Conservation (phyloP, 2,329 filamentous ascomycete species). For the Paradendryphiella salina region DNA sequence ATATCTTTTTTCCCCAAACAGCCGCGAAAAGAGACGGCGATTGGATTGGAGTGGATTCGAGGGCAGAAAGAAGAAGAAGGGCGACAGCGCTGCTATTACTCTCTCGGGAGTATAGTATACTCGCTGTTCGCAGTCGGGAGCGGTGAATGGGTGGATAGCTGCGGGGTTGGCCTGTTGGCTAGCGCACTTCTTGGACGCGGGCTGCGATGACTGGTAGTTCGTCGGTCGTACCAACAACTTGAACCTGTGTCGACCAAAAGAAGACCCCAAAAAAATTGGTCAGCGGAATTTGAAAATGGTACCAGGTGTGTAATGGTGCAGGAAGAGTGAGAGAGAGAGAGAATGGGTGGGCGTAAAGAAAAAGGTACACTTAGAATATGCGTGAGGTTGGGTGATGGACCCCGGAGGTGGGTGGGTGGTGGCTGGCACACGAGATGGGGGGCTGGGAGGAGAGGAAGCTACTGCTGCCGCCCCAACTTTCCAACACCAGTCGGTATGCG, state of each 20-base stretch:
- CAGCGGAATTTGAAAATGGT: slow-evolving; percentile 14
- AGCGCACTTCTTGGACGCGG: slow-evolving; percentile 13
- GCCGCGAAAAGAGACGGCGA: slow-evolving; percentile 10
- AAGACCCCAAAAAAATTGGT: slow-evolving; percentile 10
- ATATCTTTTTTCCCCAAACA: slow-evolving; percentile 1
- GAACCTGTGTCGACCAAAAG: background rate
- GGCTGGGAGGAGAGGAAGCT: slow-evolving; percentile 15
- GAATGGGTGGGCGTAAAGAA: slow-evolving; percentile 30
- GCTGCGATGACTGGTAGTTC: slow-evolving; percentile 7
- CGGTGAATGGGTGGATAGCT: slow-evolving; percentile 23
- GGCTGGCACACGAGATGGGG: slow-evolving; percentile 25
- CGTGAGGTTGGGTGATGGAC: slow-evolving; percentile 28
- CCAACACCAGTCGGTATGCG: slow-evolving; percentile 10
- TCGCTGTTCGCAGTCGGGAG: slow-evolving; percentile 12
- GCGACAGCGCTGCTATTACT: background rate
- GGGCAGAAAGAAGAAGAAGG: slow-evolving; percentile 10
- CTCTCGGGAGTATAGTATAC: background rate
- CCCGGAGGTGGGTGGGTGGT: slow-evolving; percentile 7
- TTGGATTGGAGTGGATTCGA: slow-evolving; percentile 8
- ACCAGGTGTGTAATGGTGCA: slow-evolving; percentile 20
- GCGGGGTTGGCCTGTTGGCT: slow-evolving; percentile 23
- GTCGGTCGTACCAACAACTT: background rate
- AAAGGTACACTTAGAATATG: slow-evolving; percentile 38
- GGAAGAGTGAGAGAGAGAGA: slow-evolving; percentile 3
- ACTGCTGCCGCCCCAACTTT: slow-evolving; percentile 8